phyloP scores from a whole-genome alignment of 2,329 filamentous ascomycete species.

The Trichoderma sp. region DNA sequence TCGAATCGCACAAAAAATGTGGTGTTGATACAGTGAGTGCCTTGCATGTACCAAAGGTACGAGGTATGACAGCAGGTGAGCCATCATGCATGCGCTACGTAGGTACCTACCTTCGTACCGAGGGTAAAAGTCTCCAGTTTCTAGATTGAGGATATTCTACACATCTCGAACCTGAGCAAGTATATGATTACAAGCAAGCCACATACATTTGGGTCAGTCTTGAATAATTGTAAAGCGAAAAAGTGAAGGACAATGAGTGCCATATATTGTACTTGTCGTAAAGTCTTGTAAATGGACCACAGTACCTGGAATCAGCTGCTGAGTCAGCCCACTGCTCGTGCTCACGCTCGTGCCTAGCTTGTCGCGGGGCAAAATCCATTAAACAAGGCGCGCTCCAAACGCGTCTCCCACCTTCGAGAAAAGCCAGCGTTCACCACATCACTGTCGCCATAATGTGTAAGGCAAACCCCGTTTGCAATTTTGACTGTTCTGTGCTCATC shows the following conservation, averaged over 20 bases:
- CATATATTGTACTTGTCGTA: background rate
- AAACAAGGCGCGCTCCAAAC: slow-evolving; percentile 41
- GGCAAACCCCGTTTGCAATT: slow-evolving; percentile 6
- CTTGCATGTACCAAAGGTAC: background rate
- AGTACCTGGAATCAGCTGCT: background rate
- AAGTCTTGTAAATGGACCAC: background rate
- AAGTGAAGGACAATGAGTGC: background rate
- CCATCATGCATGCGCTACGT: background rate
- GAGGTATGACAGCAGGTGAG: background rate
- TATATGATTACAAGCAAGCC: background rate
- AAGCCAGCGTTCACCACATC: slow-evolving; percentile 27
- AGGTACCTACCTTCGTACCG: background rate
- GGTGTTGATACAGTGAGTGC: background rate
- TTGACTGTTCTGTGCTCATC: slow-evolving; percentile 3
- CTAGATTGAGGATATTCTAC: background rate
- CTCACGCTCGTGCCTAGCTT: background rate
- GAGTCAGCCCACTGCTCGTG: slow-evolving; percentile 11
- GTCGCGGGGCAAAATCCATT: slow-evolving; percentile 39
- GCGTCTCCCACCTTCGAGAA: slow-evolving; percentile 37
- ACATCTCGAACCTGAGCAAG: background rate
- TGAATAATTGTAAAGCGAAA: background rate
- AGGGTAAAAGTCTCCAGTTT: background rate
- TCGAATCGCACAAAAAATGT: background rate
- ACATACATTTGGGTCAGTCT: background rate
- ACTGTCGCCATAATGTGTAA: slow-evolving; percentile 43